Evolutionary conservation across 257 asterid genomes (phyloP).

Genomic region (Solanum ahanhuiri): DNA sequence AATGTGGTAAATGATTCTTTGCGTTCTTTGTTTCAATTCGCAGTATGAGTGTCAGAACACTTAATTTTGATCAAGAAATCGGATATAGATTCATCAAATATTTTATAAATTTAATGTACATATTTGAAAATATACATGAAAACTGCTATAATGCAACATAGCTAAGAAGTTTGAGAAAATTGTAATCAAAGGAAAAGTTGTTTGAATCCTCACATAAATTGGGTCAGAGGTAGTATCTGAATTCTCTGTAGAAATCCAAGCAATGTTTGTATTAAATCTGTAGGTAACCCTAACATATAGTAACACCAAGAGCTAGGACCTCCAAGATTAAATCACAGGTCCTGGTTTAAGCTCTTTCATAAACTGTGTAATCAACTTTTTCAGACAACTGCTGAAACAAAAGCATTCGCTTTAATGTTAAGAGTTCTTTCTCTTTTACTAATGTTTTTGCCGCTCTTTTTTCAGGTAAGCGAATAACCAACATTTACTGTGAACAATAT

Average conservation of each 20-base stretch:
- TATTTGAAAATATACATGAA: neutral
- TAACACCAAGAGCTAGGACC: neutral
- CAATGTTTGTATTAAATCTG: neutral
- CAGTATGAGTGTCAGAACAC: neutral
- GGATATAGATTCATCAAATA: neutral
- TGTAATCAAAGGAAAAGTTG: neutral
- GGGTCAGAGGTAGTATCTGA: neutral
- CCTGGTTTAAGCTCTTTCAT: slow-evolving; percentile 5
- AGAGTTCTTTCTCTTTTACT: neutral
- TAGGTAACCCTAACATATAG: neutral
- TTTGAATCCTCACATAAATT: neutral
- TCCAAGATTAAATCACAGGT: neutral
- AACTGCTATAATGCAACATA: neutral
- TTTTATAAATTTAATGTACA: neutral
- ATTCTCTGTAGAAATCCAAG: neutral
- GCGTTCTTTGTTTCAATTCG: neutral
- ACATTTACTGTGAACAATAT: neutral
- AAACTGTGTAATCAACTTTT: neutral
- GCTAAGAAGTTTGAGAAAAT: neutral
- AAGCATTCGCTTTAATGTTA: neutral
- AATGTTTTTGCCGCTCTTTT: neutral
- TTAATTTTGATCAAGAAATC: neutral
- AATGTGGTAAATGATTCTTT: too few species aligned
- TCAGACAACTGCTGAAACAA: neutral
- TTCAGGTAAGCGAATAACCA: neutral